These are phyloP conservation scores for Filobasidium wieringae DNA, from an alignment of 768 basidiomycete genomes.

Conservation along the genomic window DNA sequence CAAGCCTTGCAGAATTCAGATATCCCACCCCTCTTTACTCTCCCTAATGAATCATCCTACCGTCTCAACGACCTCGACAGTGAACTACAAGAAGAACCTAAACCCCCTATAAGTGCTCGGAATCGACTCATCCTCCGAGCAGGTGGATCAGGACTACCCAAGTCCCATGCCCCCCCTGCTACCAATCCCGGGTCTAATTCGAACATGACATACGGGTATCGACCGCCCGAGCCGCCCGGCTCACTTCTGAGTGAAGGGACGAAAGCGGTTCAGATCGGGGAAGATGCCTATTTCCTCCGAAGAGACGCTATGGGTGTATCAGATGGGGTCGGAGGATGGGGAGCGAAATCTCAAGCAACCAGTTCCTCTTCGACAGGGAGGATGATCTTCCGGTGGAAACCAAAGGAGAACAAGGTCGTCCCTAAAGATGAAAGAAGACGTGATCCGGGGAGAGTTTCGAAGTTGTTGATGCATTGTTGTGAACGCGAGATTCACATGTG, in stretches of 20 bases:
- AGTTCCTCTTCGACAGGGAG: not conserved
- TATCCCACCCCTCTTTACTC: too few relatives aligned
- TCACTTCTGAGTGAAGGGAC: too few relatives aligned
- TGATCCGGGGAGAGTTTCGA: constrained; percentile 45
- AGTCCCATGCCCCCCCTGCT: not conserved
- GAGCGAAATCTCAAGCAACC: constrained; percentile 1
- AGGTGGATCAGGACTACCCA: not conserved
- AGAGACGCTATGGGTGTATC: constrained; percentile 80
- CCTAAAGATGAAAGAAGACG: constrained; percentile 34
- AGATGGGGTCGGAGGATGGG: constrained; percentile 90
- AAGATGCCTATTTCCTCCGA: constrained; percentile 65
- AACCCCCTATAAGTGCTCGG: too few relatives aligned
- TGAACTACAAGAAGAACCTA: too few relatives aligned
- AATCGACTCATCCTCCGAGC: not conserved
- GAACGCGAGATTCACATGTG: constrained; percentile 26
- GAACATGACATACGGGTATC: not conserved
- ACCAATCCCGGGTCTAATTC: not conserved
- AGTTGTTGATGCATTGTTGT: constrained; percentile 72
- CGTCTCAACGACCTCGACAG: too few relatives aligned
- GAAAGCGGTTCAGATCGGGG: constrained; percentile 51
- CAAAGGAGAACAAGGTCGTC: not conserved
- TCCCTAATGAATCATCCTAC: too few relatives aligned
- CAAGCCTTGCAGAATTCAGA: too few relatives aligned
- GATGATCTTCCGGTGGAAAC: not conserved
- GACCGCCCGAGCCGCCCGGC: too few relatives aligned